Evolutionary conservation across 116 monocot species (phyloP).

Genomic region (Posidonia oceanica): DNA sequence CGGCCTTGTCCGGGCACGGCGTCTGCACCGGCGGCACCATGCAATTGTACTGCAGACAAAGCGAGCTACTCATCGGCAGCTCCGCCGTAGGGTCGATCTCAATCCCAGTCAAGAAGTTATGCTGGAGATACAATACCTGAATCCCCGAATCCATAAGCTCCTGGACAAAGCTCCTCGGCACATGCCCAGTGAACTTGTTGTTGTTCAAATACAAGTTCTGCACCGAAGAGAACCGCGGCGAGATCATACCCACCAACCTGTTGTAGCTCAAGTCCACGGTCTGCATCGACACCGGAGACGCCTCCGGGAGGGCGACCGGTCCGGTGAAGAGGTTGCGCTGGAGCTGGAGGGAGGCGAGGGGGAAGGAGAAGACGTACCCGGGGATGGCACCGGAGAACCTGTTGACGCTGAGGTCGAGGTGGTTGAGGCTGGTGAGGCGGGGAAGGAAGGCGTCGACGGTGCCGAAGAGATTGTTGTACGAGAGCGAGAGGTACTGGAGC

Average conservation of each 20-base stretch:
- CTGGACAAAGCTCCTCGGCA: slow-evolving; percentile 38
- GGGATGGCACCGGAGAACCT: slow-evolving; percentile 28
- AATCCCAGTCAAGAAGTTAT: slow-evolving; percentile 80
- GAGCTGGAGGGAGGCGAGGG: slow-evolving; percentile 26
- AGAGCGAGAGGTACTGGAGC: slow-evolving; percentile 31
- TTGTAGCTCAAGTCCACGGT: slow-evolving; percentile 60
- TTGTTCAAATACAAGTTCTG: slow-evolving; percentile 48
- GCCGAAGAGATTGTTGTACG: slow-evolving; percentile 25
- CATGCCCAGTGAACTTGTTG: slow-evolving; percentile 45
- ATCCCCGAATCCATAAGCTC: slow-evolving; percentile 32
- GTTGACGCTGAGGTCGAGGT: slow-evolving; percentile 38
- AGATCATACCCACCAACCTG: slow-evolving; percentile 26
- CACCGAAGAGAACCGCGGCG: slow-evolving; percentile 33
- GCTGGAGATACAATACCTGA: slow-evolving; percentile 71
- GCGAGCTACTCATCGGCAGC: slow-evolving; percentile 38
- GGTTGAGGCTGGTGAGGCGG: slow-evolving; percentile 15
- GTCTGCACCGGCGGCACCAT: slow-evolving; percentile 77
- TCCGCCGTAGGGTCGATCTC: slow-evolving; percentile 49
- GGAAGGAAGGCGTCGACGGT: slow-evolving; percentile 15
- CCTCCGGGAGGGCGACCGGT: neutral
- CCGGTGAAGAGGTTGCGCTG: slow-evolving; percentile 38
- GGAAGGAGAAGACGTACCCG: slow-evolving; percentile 19
- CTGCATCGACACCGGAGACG: neutral
- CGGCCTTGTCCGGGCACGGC: slow-evolving; percentile 60
- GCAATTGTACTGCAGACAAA: slow-evolving; percentile 82